A percentile compares a stretch with the other conserved stretches of the same genome.
These are phyloP conservation scores for Nicotiana paniculata DNA, from an alignment of 257 asterid species.

Conservation along the genomic window DNA sequence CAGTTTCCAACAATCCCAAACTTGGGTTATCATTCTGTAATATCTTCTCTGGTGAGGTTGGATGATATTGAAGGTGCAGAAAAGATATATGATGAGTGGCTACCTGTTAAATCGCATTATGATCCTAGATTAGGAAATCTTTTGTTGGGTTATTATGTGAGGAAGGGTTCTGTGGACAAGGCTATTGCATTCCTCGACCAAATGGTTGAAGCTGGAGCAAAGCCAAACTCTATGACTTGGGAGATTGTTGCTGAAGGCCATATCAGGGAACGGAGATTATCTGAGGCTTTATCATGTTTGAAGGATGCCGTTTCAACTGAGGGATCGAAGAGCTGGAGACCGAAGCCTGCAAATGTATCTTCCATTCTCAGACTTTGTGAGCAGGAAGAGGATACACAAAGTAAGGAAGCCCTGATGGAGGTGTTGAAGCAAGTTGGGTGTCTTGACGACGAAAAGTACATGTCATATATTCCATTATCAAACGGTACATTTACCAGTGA, in stretches of 20 bases:
- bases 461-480: constrained; percentile 35
- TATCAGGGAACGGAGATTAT: constrained; percentile 38
- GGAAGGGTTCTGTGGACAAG: constrained; percentile 46
- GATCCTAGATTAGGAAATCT: constrained; percentile 81
- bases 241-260: constrained; percentile 77
- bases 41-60: constrained; percentile 59
- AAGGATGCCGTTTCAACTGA: constrained; percentile 48
- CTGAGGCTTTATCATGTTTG: constrained; percentile 74
- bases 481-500: constrained; percentile 12
- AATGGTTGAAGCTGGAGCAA: constrained; percentile 63
- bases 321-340: constrained; percentile 71
- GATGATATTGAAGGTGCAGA: constrained; percentile 72
- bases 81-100: constrained; percentile 72
- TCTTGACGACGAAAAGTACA: constrained; percentile 46
- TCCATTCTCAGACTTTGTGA: constrained; percentile 49
- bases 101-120: constrained; percentile 40
- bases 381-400: constrained; percentile 37
- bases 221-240: constrained; percentile 74
- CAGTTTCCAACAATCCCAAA: constrained; percentile 48
- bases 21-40: constrained; percentile 61
- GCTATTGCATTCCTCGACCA: constrained; percentile 55
- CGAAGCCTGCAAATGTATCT: constrained; percentile 44
- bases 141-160: constrained; percentile 53
- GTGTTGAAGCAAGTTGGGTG: constrained; percentile 51
- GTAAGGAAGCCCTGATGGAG: constrained; percentile 44